Conservation (phyloP, 371 early-diverging fungal species). For the Lichtheimia hyalospora region DNA sequence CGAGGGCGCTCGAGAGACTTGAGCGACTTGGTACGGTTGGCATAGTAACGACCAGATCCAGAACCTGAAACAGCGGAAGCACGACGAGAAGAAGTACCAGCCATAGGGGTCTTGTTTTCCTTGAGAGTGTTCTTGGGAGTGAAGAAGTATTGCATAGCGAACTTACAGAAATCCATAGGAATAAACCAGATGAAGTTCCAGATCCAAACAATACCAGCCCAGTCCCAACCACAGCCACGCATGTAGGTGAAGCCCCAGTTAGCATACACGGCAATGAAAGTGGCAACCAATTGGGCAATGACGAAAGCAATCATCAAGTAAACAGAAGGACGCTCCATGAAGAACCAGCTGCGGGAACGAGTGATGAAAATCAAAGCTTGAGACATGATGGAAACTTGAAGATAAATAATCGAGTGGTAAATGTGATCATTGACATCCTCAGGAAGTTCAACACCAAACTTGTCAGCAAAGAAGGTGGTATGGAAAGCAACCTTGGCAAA, state of each 20-base stretch:
- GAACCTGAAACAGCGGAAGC: conserved; percentile 47
- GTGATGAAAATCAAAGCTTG: conserved; percentile 64
- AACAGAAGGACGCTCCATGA: conserved; percentile 56
- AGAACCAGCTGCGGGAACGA: conserved; percentile 63
- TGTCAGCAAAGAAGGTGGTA: conserved; percentile 43
- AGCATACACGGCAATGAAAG: conserved; percentile 63
- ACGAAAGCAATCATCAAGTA: conserved; percentile 56
- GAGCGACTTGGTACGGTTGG: conserved; percentile 48
- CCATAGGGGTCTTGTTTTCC: conserved; percentile 34
- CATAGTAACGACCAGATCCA: conserved; percentile 50
- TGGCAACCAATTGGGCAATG: conserved; percentile 58
- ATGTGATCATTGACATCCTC: conserved; percentile 40
- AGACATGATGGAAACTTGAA: conserved; percentile 61
- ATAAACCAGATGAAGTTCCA: conserved; percentile 80
- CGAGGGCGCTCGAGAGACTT: conserved; percentile 43
- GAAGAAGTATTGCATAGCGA: conserved; percentile 61
- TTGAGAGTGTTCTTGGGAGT: conserved; percentile 51
- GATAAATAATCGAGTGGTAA: conserved; percentile 57
- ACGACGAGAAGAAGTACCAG: conserved; percentile 39
- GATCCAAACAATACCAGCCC: conserved; percentile 72
- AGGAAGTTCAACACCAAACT: conserved; percentile 31
- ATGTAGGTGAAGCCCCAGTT: conserved; percentile 63
- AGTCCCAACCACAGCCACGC: conserved; percentile 58
- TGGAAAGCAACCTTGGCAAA: conserved; percentile 39
- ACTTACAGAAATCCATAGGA: conserved; percentile 75